Percentiles rank a stretch among this genome's conserved stretches.
These are phyloP conservation scores for Pseudoturritis turrita DNA, from an alignment of 345 rosid genomes.

Conservation along the genomic window DNA sequence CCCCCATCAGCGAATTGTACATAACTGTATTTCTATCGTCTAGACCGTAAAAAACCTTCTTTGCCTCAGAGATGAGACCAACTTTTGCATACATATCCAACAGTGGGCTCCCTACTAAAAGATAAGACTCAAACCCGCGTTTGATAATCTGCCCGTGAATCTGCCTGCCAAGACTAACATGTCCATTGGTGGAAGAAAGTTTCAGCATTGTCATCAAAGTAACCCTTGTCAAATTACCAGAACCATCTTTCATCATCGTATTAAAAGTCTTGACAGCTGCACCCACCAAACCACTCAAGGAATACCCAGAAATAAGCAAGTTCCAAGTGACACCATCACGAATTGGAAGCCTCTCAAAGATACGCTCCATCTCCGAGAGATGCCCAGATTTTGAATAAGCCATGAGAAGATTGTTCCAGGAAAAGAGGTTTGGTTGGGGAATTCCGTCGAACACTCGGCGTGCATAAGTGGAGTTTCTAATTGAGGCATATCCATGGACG, in stretches of 20 bases:
- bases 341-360: constrained; percentile 53
- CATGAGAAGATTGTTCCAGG: constrained; percentile 85
- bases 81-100: constrained; percentile 78
- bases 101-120: constrained; percentile 67
- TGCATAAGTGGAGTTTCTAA: constrained; percentile 50
- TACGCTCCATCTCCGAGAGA: constrained; percentile 44
- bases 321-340: constrained; percentile 84
- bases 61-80: constrained; percentile 58
- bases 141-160: constrained; percentile 71
- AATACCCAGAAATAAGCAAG: constrained; percentile 69
- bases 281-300: constrained; percentile 36
- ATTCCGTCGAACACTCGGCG: constrained; percentile 61
- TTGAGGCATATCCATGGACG: constrained; percentile 33
- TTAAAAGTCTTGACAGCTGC: constrained; percentile 58
- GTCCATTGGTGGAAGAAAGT: constrained; percentile 43
- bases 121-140: constrained; percentile 58
- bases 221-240: constrained; percentile 53
- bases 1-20: constrained; percentile 70
- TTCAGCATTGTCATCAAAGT: constrained; percentile 69
- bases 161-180: constrained; percentile 55
- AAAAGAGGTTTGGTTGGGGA: constrained; percentile 51
- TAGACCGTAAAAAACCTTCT: constrained; percentile 47
- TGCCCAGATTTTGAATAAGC: constrained; percentile 68
- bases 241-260: constrained; percentile 58
- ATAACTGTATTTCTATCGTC: constrained; percentile 54